Evolutionary conservation across 305 asterid genomes (phyloP).

Genomic region (Fraxinus paxiana): DNA sequence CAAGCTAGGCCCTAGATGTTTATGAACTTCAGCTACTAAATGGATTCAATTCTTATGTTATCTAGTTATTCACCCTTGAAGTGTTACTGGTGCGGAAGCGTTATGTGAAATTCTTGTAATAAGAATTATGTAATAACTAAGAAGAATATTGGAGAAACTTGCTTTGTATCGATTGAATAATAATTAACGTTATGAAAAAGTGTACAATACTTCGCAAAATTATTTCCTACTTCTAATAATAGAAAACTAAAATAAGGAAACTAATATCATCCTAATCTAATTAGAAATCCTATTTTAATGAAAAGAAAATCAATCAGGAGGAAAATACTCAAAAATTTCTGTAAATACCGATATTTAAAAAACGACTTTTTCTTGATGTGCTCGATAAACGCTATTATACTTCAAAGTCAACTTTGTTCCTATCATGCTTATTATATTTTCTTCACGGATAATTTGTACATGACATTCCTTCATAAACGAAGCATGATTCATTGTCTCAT

Average conservation of each 20-base stretch:
- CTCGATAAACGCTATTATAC: no score
- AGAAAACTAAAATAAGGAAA: not conserved
- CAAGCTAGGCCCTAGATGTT: not conserved
- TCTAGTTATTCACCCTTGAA: not conserved
- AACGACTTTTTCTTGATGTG: no score
- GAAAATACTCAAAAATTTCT: no score
- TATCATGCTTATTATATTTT: no score
- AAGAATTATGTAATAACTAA: not conserved
- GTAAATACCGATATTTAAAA: no score
- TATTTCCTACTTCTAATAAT: not conserved
- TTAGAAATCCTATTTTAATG: not conserved
- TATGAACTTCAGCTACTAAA: not conserved
- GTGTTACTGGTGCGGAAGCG: not conserved
- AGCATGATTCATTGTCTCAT: not conserved
- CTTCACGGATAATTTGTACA: not conserved
- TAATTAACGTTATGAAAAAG: not conserved
- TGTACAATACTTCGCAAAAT: not conserved
- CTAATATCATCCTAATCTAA: not conserved
- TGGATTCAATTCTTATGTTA: not conserved
- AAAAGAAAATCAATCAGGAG: no score
- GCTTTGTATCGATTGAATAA: not conserved
- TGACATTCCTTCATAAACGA: not conserved
- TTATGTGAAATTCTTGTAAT: not conserved
- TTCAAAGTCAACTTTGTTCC: no score
- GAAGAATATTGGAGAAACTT: not conserved